Base-by-base conservation (phyloP, 371 early-diverging fungal species). In the Phascolomyces articulosus region DNA sequence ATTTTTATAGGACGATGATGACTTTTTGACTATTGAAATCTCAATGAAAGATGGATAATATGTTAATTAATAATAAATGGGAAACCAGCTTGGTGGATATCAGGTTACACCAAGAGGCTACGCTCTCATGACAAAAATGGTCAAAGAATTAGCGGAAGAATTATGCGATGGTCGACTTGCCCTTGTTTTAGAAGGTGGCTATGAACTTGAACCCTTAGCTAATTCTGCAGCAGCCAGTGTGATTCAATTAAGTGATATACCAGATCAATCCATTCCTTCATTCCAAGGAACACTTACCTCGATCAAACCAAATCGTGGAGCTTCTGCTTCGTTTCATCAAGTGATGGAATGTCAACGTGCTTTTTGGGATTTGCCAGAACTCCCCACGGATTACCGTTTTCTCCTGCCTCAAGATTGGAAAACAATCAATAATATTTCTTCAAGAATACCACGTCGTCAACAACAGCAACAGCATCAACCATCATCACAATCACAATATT, bases 121-220 rank as follows among this genome's bases (percentile, higher is more conserved):
- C 49, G 80, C 82, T n/a, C 68, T 84, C n/a, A 66, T 86, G 67
- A 86, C 86, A 31, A 84, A 83, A 41, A 75, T 86, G 62, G 76
- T 86, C 8, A 78, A 78, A 40, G 78, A 82, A 34, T 49, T 86
- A 20, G 84, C 86, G 2, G 71, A 80, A 26, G 75, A 80, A 60
- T 21, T 80, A 55, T 80, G 78, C 23, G 72, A 82, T 48, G 86
- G 86, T 23, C 77, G 86, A 10, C 63, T 86, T 18, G 79, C 80
- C 18, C 63, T 86, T 27, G 78, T 75, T 6, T 57, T 86, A 40
- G 86, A 86, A 59, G 83, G 83, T 18, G 80, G 80, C 1, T 80
- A 80, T 38, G 80, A 74, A 27, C 68, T 80, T 24, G 75, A 80
- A 27, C 77, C 80, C n/a, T 44, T 79, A 3, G 77, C 80, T 8